Evolutionary conservation across 2,329 filamentous ascomycete species (phyloP).

Genomic region (Fusarium redolens): DNA sequence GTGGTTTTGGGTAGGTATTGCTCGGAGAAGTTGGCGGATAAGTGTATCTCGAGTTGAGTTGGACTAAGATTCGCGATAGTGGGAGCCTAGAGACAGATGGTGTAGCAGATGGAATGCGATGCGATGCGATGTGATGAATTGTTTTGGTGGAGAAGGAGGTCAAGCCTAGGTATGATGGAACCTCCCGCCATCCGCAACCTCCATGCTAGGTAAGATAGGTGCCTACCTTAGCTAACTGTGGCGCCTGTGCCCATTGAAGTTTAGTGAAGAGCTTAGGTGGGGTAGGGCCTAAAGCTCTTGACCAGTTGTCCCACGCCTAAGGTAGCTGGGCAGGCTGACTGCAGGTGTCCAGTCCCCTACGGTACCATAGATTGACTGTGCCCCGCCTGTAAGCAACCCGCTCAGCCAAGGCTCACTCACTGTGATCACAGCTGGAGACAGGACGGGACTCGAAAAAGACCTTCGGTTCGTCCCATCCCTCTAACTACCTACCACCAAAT

Average conservation of each 20-base stretch:
- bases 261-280: constrained; percentile 12
- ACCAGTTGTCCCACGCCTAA: neutral
- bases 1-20: neutral
- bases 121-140: neutral
- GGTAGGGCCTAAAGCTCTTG: neutral
- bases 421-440: neutral
- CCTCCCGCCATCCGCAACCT: neutral
- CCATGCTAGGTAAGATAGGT: no score
- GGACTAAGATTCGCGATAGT: neutral
- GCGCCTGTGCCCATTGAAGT: neutral
- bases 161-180: neutral
- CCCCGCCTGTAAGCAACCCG: neutral
- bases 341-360: neutral
- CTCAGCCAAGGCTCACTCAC: constrained; percentile 15
- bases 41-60: neutral
- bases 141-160: constrained; percentile 4
- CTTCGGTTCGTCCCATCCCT: neutral
- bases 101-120: constrained; percentile 5
- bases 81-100: neutral
- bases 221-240: neutral
- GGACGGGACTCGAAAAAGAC: neutral
- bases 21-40: neutral
- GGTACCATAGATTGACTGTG: neutral
- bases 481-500: constrained; percentile 3
- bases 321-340: neutral